These are phyloP conservation scores for Erythrobasidium yunnanense DNA, from an alignment of 768 basidiomycete genomes.

Conservation along the genomic window DNA sequence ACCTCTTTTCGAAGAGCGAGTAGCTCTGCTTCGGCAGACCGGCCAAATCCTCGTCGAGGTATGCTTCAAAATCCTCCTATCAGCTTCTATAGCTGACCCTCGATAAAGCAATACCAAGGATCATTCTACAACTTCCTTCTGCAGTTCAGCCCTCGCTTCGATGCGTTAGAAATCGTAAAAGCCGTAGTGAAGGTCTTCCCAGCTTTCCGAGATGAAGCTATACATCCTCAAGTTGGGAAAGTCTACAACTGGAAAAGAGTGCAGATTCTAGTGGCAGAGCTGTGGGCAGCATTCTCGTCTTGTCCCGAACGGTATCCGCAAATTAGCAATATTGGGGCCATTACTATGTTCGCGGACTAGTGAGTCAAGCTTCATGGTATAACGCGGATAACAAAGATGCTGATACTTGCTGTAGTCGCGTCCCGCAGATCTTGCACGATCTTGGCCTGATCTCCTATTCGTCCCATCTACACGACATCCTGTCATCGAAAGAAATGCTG, in stretches of 20 bases:
- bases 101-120: slow-evolving; percentile 53
- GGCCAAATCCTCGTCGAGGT: slow-evolving; percentile 63
- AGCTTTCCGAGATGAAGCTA: slow-evolving; percentile 61
- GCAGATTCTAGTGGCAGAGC: slow-evolving; percentile 78
- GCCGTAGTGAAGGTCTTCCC: slow-evolving; percentile 62
- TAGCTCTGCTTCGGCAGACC: slow-evolving; percentile 65
- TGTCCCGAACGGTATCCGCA: background rate
- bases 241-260: slow-evolving; percentile 77
- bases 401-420: slow-evolving; percentile 44
- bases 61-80: slow-evolving; percentile 34
- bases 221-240: slow-evolving; percentile 49
- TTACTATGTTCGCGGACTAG: slow-evolving; percentile 93
- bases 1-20: slow-evolving; percentile 60
- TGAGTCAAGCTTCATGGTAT: slow-evolving; percentile 10
- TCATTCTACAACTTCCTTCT: slow-evolving; percentile 60
- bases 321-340: slow-evolving; percentile 42
- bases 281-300: slow-evolving; percentile 61
- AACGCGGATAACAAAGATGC: background rate
- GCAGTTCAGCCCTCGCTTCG: slow-evolving; percentile 33
- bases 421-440: slow-evolving; percentile 82
- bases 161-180: slow-evolving; percentile 59
- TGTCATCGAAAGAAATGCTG: slow-evolving; percentile 48
- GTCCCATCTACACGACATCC: slow-evolving; percentile 49
- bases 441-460: slow-evolving; percentile 66
- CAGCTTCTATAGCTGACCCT: background rate